Conservation (phyloP, 306 rosid species). For the Prunus fruticosa region DNA sequence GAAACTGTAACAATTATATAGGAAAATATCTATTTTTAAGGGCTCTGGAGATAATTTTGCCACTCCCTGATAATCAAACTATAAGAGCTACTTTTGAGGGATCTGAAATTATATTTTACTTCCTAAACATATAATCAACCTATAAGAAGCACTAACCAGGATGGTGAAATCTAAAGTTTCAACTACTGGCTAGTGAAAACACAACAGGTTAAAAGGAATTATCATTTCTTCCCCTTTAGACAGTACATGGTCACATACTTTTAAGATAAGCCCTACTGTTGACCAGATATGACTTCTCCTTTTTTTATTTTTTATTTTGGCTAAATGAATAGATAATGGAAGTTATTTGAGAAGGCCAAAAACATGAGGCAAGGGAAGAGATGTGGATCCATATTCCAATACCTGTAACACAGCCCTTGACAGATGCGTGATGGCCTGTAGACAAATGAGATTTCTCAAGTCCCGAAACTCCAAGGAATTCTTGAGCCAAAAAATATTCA, state of each 20-base stretch:
- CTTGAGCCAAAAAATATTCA: slow-evolving; percentile 39
- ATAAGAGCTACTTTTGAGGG: no score
- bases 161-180: no score
- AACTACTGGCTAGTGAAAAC: no score
- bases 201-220: no score
- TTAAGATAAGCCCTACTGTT: no score
- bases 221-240: no score
- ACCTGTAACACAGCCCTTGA: slow-evolving; percentile 45
- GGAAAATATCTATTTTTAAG: background rate
- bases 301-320: background rate
- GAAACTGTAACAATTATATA: background rate
- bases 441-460: slow-evolving; percentile 24
- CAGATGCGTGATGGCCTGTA: slow-evolving; percentile 23
- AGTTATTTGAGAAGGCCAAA: background rate
- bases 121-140: no score
- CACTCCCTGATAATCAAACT: no score
- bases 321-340: background rate
- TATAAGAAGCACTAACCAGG: no score
- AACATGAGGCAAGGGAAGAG: background rate
- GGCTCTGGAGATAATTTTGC: background rate
- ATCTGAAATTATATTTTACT: no score
- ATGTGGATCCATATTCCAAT: slow-evolving; percentile 1
- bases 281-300: background rate
- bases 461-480: slow-evolving; percentile 21
- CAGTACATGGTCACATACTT: no score